A percentile compares a stretch with the other conserved stretches of the same genome.
phyloP scores from a whole-genome alignment of 176 grass and related monocot genomes.

The Cenchrus americanus region DNA sequence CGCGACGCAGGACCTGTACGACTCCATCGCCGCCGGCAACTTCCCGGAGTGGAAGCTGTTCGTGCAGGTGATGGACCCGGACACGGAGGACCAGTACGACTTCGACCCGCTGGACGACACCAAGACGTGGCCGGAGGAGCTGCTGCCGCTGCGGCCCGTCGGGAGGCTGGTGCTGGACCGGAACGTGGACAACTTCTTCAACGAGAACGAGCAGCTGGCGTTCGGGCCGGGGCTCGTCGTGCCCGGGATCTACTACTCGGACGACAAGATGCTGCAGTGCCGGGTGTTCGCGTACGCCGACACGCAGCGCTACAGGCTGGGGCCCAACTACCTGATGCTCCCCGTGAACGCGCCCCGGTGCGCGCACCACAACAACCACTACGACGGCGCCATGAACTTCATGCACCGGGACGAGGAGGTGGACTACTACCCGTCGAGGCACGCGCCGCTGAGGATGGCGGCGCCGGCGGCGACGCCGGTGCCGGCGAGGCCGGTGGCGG shows the following conservation, averaged over 20 bases:
- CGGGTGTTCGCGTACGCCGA: constrained; percentile 88
- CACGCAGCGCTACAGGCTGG: constrained; percentile 84
- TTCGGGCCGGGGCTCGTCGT: constrained; percentile 83
- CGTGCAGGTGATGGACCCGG: constrained; percentile 88
- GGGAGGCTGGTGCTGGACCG: constrained; percentile 74
- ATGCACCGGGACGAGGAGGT: constrained; percentile 92
- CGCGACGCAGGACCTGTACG: constrained; percentile 87
- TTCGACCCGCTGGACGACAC: constrained; percentile 96
- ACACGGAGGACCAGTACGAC: constrained; percentile 63
- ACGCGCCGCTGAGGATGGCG: constrained; percentile 70
- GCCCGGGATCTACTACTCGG: constrained; percentile 93
- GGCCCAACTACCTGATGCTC: constrained; percentile 88
- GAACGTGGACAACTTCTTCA: constrained; percentile 97
- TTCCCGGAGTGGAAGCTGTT: constrained; percentile 94
- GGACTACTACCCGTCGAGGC: constrained; percentile 80
- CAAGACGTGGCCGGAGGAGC: constrained; percentile 93
- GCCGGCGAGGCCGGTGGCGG: constrained; percentile 37
- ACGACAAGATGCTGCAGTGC: constrained; percentile 99
- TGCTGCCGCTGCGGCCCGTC: constrained; percentile 68
- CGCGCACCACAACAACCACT: constrained; percentile 77
- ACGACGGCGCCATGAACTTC: constrained; percentile 81
- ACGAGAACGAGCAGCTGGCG: constrained; percentile 92
- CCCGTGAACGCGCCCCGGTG: constrained; percentile 85
- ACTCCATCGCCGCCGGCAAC: constrained; percentile 74
- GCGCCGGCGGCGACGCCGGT: constrained; percentile 45